Percentiles rank a stretch among this genome's conserved stretches.
phyloP scores from a whole-genome alignment of 805 yeast genomes.

The Saturnispora halmiae region DNA sequence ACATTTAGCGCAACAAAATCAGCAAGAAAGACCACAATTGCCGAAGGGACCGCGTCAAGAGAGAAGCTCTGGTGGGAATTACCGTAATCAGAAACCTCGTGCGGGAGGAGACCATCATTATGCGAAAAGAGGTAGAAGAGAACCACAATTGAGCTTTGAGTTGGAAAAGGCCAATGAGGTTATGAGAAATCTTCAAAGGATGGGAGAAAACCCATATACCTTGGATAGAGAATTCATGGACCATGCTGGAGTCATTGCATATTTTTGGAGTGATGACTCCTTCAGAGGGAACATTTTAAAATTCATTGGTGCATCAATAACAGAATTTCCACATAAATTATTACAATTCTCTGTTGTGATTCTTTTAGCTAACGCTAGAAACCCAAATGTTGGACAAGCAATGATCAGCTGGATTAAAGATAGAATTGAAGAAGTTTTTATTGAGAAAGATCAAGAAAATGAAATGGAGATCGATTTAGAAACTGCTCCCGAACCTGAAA shows the following conservation, averaged over 20 bases:
- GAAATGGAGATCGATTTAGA: slow-evolving; percentile 8
- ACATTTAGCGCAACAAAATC: background rate
- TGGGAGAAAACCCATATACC: slow-evolving; percentile 42
- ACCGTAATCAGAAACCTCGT: too few relatives aligned
- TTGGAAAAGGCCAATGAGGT: slow-evolving; percentile 37
- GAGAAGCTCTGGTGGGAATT: background rate
- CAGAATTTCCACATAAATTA: slow-evolving; percentile 89
- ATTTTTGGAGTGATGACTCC: slow-evolving; percentile 43
- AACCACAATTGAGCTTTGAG: slow-evolving; percentile 10
- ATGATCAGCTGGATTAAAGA: slow-evolving; percentile 62
- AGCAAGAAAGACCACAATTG: background rate
- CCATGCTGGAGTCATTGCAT: slow-evolving; percentile 44
- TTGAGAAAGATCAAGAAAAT: slow-evolving; percentile 13
- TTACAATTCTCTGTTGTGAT: slow-evolving; percentile 62
- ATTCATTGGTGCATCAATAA: slow-evolving; percentile 57
- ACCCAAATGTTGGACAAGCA: slow-evolving; percentile 56
- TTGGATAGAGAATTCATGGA: slow-evolving; percentile 35
- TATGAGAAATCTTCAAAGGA: slow-evolving; percentile 34
- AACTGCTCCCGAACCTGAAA: slow-evolving; percentile 14
- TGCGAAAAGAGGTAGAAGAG: slow-evolving; percentile 11
- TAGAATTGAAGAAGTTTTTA: slow-evolving; percentile 47
- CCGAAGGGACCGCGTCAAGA: background rate
- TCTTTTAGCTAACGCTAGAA: slow-evolving; percentile 54
- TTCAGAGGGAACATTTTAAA: slow-evolving; percentile 51
- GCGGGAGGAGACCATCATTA: background rate